Base-by-base conservation (phyloP, 345 rosid genomes). In the Geranium brycei region DNA sequence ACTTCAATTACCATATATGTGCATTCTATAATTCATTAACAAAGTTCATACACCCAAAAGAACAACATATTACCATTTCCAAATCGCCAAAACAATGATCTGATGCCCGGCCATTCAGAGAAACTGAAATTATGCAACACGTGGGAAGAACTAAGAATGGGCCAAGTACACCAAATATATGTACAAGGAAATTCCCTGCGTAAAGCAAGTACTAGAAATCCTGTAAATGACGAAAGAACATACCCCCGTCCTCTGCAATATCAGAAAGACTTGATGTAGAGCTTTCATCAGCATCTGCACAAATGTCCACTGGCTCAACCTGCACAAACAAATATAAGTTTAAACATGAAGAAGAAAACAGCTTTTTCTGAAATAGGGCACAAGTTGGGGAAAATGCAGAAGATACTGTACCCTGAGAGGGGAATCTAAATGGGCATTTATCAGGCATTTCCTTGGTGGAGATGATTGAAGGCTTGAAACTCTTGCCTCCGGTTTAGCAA, bases 231-330 rank as follows among this genome's bases (percentile, higher is more conserved):
- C 12, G 30, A 57, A 64, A 67, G 68, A 23, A 23, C 62, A 71
- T 79, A 80, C 80, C 80, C 72, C 75, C 76, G 63, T 70, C 78
- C 60, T 75, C 80, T 18, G 78, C 79, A 57, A 58, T 64, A 74
- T 78, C 84, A 68, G 85, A 87, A 75, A 79, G 68, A 76, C 82
- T 82, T 55, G 78, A 62, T 7, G 80, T 77, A 64, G 82, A 71
- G 68, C 66, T 79, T 67, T 76, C 88, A 72, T 78, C 78, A 65
- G 70, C 75, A 69, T 80, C 79, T 62, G 85, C 78, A 71, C 77
- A 75, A 66, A 66, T 71, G 75, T 80, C 84, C 72, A 38, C 80
- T 38, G 73, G 69, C 67, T 73, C 81, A 64, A 69, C 68, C 96
- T 92, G 78, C 75, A 80, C 63, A 66, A 38, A 57, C 57, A 62